Percentiles rank a stretch among this genome's conserved stretches.
Conservation (phyloP, 2,329 filamentous ascomycete species). For the Tolypocladium nubicola region DNA sequence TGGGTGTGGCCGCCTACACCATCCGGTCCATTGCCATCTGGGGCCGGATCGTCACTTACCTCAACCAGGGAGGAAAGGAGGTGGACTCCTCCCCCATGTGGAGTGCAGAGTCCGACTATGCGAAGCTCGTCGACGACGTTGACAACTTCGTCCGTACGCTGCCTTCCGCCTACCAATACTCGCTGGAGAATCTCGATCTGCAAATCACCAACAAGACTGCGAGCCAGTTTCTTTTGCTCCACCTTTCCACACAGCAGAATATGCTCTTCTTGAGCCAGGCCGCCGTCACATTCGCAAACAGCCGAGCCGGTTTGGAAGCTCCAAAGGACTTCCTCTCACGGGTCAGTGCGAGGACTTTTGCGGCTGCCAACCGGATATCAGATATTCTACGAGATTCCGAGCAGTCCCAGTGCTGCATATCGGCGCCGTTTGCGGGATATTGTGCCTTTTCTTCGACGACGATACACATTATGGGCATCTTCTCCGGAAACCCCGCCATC, state of each 20-base stretch:
- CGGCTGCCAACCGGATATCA: constrained; percentile 80
- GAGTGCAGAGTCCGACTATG: constrained; percentile 69
- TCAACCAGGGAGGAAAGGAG: constrained; percentile 83
- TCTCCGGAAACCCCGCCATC: constrained; percentile 69
- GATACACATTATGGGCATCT: constrained; percentile 87
- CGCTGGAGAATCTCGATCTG: constrained; percentile 68
- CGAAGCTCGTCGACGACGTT: constrained; percentile 57
- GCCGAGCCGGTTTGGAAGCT: constrained; percentile 56
- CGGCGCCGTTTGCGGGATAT: constrained; percentile 89
- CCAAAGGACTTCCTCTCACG: constrained; percentile 69
- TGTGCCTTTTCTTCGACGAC: constrained; percentile 89
- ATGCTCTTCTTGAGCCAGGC: constrained; percentile 85
- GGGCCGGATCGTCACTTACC: constrained; percentile 80
- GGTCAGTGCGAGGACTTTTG: constrained; percentile 64
- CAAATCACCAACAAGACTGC: constrained; percentile 78
- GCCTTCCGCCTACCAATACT: constrained; percentile 64
- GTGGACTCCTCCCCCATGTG: constrained; percentile 69
- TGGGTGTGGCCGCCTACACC: constrained; percentile 89
- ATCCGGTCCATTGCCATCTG: constrained; percentile 78
- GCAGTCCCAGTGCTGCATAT: constrained; percentile 55
- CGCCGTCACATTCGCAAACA: constrained; percentile 61
- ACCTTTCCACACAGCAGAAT: constrained; percentile 83
- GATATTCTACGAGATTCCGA: constrained; percentile 72
- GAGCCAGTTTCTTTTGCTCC: constrained; percentile 87
- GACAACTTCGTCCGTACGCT: constrained; percentile 60